These are phyloP conservation scores for Salix suchowensis DNA, from an alignment of 345 rosid genomes.

Conservation along the genomic window DNA sequence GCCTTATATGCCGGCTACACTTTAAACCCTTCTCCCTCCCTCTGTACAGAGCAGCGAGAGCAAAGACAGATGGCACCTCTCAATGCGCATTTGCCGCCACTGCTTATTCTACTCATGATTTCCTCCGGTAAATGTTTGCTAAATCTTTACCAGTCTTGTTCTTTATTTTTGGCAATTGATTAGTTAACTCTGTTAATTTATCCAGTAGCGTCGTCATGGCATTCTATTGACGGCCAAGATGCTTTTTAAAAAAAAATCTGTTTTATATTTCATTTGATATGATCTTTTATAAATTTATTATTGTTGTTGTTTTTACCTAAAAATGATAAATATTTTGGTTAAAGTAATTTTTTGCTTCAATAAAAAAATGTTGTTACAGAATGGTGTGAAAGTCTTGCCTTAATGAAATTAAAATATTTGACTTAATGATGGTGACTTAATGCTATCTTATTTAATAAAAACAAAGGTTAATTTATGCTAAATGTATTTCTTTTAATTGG, in stretches of 20 bases:
- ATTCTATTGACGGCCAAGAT: background rate
- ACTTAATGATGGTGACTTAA: too few species aligned
- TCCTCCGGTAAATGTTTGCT: slow-evolving; percentile 38
- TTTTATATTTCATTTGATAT: background rate
- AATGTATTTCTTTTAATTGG: too few species aligned
- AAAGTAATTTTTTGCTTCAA: background rate
- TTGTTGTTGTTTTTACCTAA: background rate
- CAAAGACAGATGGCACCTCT: slow-evolving; percentile 33
- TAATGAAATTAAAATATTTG: background rate
- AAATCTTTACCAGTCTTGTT: background rate
- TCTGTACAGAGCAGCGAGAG: background rate
- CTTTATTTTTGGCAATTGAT: background rate
- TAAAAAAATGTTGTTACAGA: background rate
- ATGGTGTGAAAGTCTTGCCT: background rate
- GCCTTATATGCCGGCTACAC: slow-evolving; percentile 16
- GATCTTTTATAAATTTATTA: background rate
- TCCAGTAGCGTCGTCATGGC: background rate
- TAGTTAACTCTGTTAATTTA: background rate
- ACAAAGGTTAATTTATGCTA: too few species aligned
- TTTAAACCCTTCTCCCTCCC: background rate
- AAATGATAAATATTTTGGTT: background rate
- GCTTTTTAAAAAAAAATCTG: background rate
- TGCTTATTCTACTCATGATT: slow-evolving; percentile 24
- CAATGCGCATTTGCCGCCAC: slow-evolving; percentile 20
- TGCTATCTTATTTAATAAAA: too few species aligned